phyloP scores from a whole-genome alignment of 2,329 filamentous ascomycete genomes.

The Neofusicoccum parvum region DNA sequence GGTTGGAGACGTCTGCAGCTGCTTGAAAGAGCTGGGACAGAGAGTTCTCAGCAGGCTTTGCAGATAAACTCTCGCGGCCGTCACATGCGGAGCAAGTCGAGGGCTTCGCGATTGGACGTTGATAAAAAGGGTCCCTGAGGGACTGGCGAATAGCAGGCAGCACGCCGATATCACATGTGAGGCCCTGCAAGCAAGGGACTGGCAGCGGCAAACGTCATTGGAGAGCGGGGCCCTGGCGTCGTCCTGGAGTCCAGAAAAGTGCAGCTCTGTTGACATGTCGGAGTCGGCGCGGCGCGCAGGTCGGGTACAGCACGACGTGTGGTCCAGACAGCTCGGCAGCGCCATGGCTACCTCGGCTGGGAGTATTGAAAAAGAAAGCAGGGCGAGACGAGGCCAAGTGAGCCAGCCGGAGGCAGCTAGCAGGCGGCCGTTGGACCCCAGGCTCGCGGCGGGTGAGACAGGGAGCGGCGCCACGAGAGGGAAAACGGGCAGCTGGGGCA shows the following conservation, averaged over 20 bases:
- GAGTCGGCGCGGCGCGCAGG: neutral
- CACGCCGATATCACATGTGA: neutral
- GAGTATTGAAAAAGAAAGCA: slow-evolving; percentile 5
- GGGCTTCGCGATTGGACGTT: neutral
- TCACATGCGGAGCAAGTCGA: neutral
- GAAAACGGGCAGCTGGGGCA: neutral
- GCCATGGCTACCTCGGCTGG: neutral
- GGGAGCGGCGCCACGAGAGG: neutral
- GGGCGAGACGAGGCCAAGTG: neutral
- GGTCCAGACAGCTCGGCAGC: neutral
- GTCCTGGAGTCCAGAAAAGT: neutral
- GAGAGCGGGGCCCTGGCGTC: neutral
- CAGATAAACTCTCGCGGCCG: neutral
- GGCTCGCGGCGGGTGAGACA: neutral
- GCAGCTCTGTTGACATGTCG: neutral
- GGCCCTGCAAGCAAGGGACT: slow-evolving; percentile 9
- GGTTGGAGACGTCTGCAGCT: neutral
- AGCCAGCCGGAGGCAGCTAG: neutral
- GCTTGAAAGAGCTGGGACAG: neutral
- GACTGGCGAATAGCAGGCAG: neutral
- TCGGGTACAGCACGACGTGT: neutral
- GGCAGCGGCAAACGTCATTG: neutral
- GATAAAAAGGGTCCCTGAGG: neutral
- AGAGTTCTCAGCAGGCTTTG: neutral
- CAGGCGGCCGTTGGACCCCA: neutral